Evolutionary conservation across 2,329 filamentous ascomycete genomes (phyloP).

Genomic region (Claviceps cyperi): DNA sequence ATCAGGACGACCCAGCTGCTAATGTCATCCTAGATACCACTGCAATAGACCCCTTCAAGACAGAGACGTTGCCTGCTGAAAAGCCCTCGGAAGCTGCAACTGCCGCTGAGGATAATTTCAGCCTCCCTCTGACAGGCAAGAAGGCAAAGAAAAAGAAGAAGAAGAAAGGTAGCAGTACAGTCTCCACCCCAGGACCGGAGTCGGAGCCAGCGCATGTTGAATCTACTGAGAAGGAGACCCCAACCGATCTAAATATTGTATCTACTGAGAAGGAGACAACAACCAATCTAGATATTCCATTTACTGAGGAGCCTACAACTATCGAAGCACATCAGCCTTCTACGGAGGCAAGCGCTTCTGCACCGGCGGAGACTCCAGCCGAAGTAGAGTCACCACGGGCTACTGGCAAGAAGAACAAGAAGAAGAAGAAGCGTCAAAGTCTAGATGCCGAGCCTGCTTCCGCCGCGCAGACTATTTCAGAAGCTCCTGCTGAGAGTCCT

Average conservation of each 20-base stretch:
- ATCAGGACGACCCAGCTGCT: background rate
- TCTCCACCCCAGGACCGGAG: background rate
- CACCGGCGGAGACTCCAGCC: background rate
- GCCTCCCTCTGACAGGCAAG: conserved; percentile 8
- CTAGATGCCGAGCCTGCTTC: background rate
- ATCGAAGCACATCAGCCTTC: background rate
- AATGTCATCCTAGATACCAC: background rate
- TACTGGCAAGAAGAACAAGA: conserved; percentile 8
- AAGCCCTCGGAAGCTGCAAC: conserved; percentile 1
- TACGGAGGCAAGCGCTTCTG: background rate
- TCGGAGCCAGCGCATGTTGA: conserved; percentile 3
- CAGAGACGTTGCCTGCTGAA: background rate
- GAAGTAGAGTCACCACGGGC: conserved; percentile 3
- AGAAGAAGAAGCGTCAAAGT: conserved; percentile 8
- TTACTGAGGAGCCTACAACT: conserved; percentile 3
- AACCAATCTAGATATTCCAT: background rate
- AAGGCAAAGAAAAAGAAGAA: conserved; percentile 19
- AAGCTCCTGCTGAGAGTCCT: background rate
- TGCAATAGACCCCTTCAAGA: background rate
- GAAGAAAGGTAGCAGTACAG: conserved; percentile 16
- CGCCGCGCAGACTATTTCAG: background rate
- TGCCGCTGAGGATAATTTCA: conserved; percentile 9
- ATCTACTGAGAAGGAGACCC: background rate
- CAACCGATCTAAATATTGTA: background rate
- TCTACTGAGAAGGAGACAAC: background rate